These are phyloP conservation scores for Mycena crocata DNA, from an alignment of 768 basidiomycete species.

Conservation along the genomic window DNA sequence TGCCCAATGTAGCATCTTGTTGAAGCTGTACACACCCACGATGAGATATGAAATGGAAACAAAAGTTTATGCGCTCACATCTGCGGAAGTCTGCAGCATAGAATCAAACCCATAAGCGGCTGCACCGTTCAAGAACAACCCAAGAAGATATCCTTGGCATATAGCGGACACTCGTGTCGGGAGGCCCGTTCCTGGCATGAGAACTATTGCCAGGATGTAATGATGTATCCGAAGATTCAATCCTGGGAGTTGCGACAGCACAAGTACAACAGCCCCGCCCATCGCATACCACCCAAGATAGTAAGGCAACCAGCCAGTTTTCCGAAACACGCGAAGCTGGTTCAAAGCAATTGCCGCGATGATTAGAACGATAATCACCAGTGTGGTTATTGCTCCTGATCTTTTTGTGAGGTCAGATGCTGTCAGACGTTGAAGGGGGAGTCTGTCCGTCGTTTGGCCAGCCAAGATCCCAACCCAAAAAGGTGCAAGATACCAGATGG, in stretches of 20 bases:
- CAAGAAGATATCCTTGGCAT: slow-evolving; percentile 85
- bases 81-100: slow-evolving; percentile 79
- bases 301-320: slow-evolving; percentile 85
- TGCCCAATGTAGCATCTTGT: slow-evolving; percentile 77
- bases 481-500: slow-evolving; percentile 78
- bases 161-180: slow-evolving; percentile 84
- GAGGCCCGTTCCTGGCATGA: slow-evolving; percentile 84
- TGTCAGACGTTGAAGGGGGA: slow-evolving; percentile 84
- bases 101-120: slow-evolving; percentile 86
- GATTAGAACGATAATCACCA: slow-evolving; percentile 76
- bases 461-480: slow-evolving; percentile 85
- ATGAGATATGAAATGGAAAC: slow-evolving; percentile 22
- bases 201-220: slow-evolving; percentile 79
- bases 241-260: slow-evolving; percentile 77
- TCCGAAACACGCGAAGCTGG: slow-evolving; percentile 84
- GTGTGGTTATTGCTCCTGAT: slow-evolving; percentile 73
- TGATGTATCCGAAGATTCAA: slow-evolving; percentile 83
- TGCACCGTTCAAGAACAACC: slow-evolving; percentile 83
- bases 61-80: slow-evolving; percentile 59
- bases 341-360: slow-evolving; percentile 72
- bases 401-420: slow-evolving; percentile 73
- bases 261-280: slow-evolving; percentile 73
- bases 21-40: slow-evolving; percentile 60
- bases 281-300: slow-evolving; percentile 80
- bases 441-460: slow-evolving; percentile 76